Base-by-base conservation (phyloP, 768 basidiomycete species). In the Mrakia gelida region DNA sequence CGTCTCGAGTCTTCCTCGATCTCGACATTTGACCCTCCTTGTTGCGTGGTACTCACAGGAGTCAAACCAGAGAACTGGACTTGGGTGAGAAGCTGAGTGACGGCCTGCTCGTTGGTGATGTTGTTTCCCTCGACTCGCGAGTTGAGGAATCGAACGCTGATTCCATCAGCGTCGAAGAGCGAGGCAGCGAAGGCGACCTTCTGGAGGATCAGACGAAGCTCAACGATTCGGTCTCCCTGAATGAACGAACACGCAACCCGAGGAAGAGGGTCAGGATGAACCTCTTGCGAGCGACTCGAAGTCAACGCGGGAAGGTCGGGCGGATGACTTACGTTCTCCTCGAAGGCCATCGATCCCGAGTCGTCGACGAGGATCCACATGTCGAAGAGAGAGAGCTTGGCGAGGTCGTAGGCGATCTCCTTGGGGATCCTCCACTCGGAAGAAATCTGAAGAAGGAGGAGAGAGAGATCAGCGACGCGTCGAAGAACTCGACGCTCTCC, bases 71-170 rank as follows among this genome's bases (percentile, higher is more conserved):
- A 71, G 80, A 85, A 86, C 81, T 85, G 84, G 81, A 86, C 81
- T 63, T 83, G 82, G 16, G 80, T 54, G 52, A 87, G 80, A 7
- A 73, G 34, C 34, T 73, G 72, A 26, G 52, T 68, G 52, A 77
- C 76, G n/a, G 43, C 67, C 23, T 49, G 49, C 16, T 71, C 76
- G 38, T 71, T 71, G 61, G 76, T 71, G 68, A 77, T 59, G 76
- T 77, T 68, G 71, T 77, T 77, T 21, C 76, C 76, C n/a, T 77
- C 43, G 75, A 76, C 78, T 13, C 81, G 80, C n/a, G 79, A 81
- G 83, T 86, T 86, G 81, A 86, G 83, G 82, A 86, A 86, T 45
- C 85, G 81, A 68, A 86, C 82, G 62, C 34, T n/a, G 75, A 86
- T 85, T 56, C 86, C 86, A 71, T 87, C 86, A 21, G 83, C 81